These are phyloP conservation scores for Chrysoporthe cubensis DNA, from an alignment of 2,329 filamentous ascomycete species.

Conservation along the genomic window DNA sequence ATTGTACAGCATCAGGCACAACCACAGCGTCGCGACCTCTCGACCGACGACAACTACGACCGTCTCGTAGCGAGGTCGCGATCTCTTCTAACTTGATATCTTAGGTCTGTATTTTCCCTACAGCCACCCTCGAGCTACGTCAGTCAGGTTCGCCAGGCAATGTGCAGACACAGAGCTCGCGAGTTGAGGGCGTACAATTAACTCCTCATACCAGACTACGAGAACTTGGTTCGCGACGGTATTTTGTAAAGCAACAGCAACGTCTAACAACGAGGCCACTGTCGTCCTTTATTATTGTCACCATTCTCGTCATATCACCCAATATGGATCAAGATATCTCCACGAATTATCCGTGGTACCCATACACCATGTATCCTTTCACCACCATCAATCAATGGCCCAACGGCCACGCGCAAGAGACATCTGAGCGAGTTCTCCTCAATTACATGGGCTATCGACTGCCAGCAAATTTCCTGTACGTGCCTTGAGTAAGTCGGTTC, in stretches of 20 bases:
- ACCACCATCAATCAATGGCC: neutral
- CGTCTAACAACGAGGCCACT: neutral
- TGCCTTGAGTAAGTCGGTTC: neutral
- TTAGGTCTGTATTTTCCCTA: neutral
- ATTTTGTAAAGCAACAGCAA: neutral
- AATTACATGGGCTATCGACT: neutral
- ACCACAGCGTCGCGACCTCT: neutral
- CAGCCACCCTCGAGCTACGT: neutral
- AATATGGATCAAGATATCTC: neutral
- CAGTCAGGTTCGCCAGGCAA: neutral
- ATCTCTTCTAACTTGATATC: neutral
- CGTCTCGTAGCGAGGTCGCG: neutral
- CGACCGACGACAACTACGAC: neutral
- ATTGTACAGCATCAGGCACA: neutral
- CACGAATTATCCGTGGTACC: neutral
- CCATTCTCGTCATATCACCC: neutral
- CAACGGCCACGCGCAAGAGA: neutral
- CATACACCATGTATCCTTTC: neutral
- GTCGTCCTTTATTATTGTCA: neutral
- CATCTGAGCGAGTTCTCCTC: neutral
- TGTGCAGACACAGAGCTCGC: neutral
- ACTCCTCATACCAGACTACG: neutral
- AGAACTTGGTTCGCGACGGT: neutral
- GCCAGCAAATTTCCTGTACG: neutral
- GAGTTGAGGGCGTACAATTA: neutral